phyloP scores from a whole-genome alignment of 495 filamentous ascomycete species.

The Pseudoneurospora amorphoporcata region DNA sequence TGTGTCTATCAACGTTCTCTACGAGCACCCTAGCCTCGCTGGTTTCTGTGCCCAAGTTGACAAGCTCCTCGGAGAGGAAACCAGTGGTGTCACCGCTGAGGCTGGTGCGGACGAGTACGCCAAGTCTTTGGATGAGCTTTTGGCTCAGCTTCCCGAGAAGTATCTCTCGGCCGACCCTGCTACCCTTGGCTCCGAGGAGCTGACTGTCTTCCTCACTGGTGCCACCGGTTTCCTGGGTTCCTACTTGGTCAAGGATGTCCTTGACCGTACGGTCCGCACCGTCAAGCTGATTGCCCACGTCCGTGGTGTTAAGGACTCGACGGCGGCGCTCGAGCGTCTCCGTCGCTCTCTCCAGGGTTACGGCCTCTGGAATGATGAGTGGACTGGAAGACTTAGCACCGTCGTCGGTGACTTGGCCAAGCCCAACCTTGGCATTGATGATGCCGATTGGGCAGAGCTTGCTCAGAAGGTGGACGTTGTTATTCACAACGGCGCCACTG shows the following conservation, averaged over 20 bases:
- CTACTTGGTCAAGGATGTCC: slow-evolving; percentile 65
- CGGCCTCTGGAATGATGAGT: slow-evolving; percentile 68
- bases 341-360: slow-evolving; percentile 54
- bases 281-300: slow-evolving; percentile 71
- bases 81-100: slow-evolving; percentile 27
- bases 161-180: slow-evolving; percentile 28
- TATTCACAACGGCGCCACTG: slow-evolving; percentile 83
- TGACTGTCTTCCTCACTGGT: slow-evolving; percentile 75
- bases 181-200: slow-evolving; percentile 21
- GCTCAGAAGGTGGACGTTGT: slow-evolving; percentile 60
- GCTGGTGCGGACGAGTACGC: slow-evolving; percentile 62
- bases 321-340: slow-evolving; percentile 41
- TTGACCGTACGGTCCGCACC: slow-evolving; percentile 45
- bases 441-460: slow-evolving; percentile 52
- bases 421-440: slow-evolving; percentile 58
- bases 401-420: slow-evolving; percentile 65
- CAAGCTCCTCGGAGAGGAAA: slow-evolving; percentile 31
- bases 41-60: slow-evolving; percentile 71
- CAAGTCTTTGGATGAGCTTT: slow-evolving; percentile 39
- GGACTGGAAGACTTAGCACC: slow-evolving; percentile 51
- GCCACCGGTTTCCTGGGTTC: slow-evolving; percentile 87
- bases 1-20: slow-evolving; percentile 67
- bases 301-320: slow-evolving; percentile 46
- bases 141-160: slow-evolving; percentile 24
- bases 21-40: slow-evolving; percentile 61